phyloP scores from a whole-genome alignment of 495 filamentous ascomycete genomes.

The Penicillium taxi region DNA sequence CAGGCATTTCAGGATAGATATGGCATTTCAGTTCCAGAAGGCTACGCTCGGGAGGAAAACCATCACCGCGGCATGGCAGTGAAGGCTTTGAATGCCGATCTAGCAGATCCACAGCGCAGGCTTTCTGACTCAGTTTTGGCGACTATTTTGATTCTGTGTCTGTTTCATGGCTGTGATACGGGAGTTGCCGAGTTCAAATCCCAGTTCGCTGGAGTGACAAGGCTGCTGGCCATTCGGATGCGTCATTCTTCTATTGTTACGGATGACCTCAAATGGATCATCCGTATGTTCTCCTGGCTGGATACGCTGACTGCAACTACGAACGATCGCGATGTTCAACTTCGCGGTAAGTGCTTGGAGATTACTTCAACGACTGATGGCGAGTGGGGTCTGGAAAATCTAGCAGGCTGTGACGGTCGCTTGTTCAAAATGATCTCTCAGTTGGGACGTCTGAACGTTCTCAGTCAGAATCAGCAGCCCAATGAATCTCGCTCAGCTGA shows the following conservation, averaged over 20 bases:
- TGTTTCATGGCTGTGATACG: constrained; percentile 89
- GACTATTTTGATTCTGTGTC: constrained; percentile 78
- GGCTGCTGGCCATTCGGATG: constrained; percentile 75
- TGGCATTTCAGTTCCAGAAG: constrained; percentile 27
- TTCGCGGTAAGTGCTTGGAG: constrained; percentile 61
- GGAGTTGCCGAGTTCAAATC: constrained; percentile 88
- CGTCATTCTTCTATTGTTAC: constrained; percentile 49
- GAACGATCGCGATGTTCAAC: constrained; percentile 86
- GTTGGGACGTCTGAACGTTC: constrained; percentile 78
- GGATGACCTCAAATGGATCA: constrained; percentile 78
- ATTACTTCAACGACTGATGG: constrained; percentile 57
- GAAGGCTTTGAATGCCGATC: constrained; percentile 70
- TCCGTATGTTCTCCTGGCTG: constrained; percentile 92
- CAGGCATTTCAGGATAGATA: constrained; percentile 29
- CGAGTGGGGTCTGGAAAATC: constrained; percentile 75
- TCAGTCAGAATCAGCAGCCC: constrained; percentile 66
- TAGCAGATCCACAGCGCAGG: constrained; percentile 64
- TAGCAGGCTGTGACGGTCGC: constrained; percentile 77
- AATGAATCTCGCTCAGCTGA: constrained; percentile 21
- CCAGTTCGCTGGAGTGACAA: constrained; percentile 90
- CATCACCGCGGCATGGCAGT: constrained; percentile 77
- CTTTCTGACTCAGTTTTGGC: constrained; percentile 82
- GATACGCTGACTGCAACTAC: constrained; percentile 90
- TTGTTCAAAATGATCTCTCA: constrained; percentile 71
- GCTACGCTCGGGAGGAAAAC: constrained; percentile 59